Evolutionary conservation across 345 rosid genomes (phyloP).

Genomic region (Pistacia atlantica): DNA sequence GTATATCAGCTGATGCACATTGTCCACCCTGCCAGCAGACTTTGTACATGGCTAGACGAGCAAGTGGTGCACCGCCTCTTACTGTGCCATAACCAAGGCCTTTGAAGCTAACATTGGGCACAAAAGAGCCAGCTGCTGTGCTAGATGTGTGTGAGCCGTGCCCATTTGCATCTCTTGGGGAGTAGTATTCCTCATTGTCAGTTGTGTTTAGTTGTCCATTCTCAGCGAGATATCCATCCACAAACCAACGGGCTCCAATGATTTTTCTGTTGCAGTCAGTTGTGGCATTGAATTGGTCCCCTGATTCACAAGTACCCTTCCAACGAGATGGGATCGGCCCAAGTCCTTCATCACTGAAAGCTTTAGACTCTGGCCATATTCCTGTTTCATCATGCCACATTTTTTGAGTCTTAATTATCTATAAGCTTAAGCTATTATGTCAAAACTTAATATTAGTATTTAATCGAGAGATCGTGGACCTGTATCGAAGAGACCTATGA

Average conservation of each 20-base stretch:
- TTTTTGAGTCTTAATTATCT: background rate
- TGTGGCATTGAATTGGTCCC: constrained; percentile 31
- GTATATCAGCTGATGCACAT: constrained; percentile 47
- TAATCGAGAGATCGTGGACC: constrained; percentile 29
- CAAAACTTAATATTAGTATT: too few species aligned
- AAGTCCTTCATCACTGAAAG: constrained; percentile 48
- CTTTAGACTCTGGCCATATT: constrained; percentile 53
- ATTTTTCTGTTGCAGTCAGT: constrained; percentile 51
- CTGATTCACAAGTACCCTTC: constrained; percentile 52
- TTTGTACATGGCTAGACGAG: constrained; percentile 52
- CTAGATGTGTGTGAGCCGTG: too few species aligned
- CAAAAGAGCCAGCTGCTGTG: too few species aligned
- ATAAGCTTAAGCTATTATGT: too few species aligned
- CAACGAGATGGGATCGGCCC: constrained; percentile 51
- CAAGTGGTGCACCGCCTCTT: constrained; percentile 56
- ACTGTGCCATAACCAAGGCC: constrained; percentile 29
- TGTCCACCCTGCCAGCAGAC: constrained; percentile 51
- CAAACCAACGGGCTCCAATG: constrained; percentile 43
- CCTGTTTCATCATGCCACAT: background rate
- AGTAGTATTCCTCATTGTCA: too few species aligned
- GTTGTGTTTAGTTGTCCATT: too few species aligned
- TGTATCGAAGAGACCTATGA: constrained; percentile 65
- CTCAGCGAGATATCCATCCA: too few species aligned
- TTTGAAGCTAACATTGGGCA: too few species aligned
- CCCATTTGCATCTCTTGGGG: too few species aligned